Evolutionary conservation across 176 grass and related monocot genomes (phyloP).

Genomic region (Aegilops bicornis): DNA sequence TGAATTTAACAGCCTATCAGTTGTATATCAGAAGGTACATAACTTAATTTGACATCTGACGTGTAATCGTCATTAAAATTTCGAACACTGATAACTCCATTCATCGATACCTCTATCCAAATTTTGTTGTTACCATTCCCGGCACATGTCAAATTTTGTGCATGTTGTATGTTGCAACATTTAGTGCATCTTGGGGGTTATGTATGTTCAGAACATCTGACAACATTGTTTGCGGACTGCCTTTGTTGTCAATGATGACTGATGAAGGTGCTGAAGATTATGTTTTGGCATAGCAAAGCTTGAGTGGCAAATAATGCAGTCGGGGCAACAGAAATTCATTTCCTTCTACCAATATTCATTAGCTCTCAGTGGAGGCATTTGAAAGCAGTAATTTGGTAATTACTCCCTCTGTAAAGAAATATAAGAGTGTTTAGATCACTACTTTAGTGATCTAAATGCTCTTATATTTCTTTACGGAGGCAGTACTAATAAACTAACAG

Average conservation of each 20-base stretch:
- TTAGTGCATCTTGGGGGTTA: conserved; percentile 5
- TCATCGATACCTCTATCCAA: background rate
- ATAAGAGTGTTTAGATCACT: too few relatives aligned
- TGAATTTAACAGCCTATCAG: conserved; percentile 94
- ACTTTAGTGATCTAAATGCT: too few relatives aligned
- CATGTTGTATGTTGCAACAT: background rate
- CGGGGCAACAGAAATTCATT: background rate
- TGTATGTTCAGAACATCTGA: background rate
- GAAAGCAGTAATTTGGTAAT: background rate
- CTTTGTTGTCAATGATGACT: background rate
- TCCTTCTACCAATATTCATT: background rate
- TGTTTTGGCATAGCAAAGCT: conserved; percentile 1
- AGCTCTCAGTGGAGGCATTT: background rate
- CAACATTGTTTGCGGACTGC: background rate
- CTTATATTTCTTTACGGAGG: too few relatives aligned
- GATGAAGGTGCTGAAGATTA: background rate
- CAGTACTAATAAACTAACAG: background rate
- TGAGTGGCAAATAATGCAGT: background rate
- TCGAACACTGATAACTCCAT: background rate
- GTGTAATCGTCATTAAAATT: background rate
- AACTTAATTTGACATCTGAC: conserved; percentile 7
- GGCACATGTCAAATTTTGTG: background rate
- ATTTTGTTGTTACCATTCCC: background rate
- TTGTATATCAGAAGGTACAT: conserved; percentile 93
- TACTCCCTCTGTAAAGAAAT: background rate